These are phyloP conservation scores for Tuber brumale DNA, from an alignment of 495 filamentous ascomycete genomes.

Conservation along the genomic window DNA sequence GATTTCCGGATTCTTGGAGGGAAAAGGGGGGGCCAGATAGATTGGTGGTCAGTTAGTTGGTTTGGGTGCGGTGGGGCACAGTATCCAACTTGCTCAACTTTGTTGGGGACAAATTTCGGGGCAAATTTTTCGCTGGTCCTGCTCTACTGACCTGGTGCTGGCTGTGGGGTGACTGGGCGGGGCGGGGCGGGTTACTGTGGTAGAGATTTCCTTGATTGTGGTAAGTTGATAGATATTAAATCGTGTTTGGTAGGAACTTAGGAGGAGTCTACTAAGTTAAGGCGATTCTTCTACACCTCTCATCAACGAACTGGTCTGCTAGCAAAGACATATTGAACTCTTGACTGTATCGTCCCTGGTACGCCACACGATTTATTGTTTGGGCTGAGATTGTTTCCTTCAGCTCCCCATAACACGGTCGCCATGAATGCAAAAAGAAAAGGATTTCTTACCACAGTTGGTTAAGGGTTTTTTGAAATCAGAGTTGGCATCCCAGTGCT, in stretches of 20 bases:
- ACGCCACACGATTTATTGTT: not conserved
- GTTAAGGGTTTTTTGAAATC: not conserved
- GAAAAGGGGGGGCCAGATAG: not conserved
- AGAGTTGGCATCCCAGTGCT: not conserved
- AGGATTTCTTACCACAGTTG: not conserved
- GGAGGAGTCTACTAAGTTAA: not conserved
- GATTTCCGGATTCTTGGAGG: not conserved
- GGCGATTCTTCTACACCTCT: not conserved
- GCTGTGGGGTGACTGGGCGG: not conserved
- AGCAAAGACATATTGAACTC: not conserved
- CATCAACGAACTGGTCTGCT: not conserved
- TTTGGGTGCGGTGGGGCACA: not conserved
- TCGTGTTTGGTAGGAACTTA: not conserved
- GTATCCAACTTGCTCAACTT: not conserved
- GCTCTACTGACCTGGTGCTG: not conserved
- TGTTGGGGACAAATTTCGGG: not conserved
- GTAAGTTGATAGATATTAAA: not conserved
- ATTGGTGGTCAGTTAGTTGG: not conserved
- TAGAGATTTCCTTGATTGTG: not conserved
- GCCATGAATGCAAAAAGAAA: not conserved
- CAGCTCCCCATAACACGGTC: not conserved
- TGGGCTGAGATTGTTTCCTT: not conserved
- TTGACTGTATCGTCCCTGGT: not conserved
- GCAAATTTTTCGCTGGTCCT: not conserved
- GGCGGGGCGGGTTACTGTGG: too few relatives aligned